Base-by-base conservation (phyloP, 2,329 filamentous ascomycete genomes). In the Penicillium sp. region DNA sequence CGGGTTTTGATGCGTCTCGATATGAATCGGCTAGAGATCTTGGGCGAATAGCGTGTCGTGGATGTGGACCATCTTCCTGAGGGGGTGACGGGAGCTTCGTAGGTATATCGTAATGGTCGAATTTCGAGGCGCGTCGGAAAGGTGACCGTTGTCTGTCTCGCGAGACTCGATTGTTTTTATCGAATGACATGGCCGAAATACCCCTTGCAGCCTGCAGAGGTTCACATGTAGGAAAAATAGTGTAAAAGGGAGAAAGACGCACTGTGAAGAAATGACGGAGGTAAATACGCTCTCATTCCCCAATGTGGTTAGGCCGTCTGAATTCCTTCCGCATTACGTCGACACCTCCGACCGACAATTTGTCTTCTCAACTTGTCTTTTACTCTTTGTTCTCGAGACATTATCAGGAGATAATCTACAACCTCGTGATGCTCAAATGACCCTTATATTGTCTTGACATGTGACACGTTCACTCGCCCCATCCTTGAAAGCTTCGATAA, bases 11-110 rank as follows among this genome's bases (percentile, higher is more conserved):
- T 47, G 72, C 66, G 27, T 69, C 69, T 55, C 75, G 70, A 61
- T 76, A 78, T 19, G 76, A 74, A 52, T 72, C 73, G 50, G 72
- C 73, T 52, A 78, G 60, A 9, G 74, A 77, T 31, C 70, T 71
- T 15, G 76, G 74, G 43, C 70, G 71, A 56, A 75, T 71, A 38
- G 66, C 71, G 43, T 68, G 66, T 50, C 71, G 73, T 42, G 69
- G 63, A 48, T 68, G 67, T 38, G 65, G 53, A 35, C 61, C 68
- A 65, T 71, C 39, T 9, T 68, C 54, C 65, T 64, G 21, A 68
- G 66, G 21, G 21, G 70, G 66, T 19, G 62, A 71, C 9, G 68
- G 65, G 43, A 68, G 69, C 45, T 67, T 66, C 36, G 70, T 67
- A 50, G 73, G 63, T 41, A 71, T 61, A 41, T 70, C 64, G 55